Evolutionary conservation across 345 rosid genomes (phyloP), one percentile per base, ranked within the genome.

Genomic region (Eucalyptus dawsonii): DNA sequence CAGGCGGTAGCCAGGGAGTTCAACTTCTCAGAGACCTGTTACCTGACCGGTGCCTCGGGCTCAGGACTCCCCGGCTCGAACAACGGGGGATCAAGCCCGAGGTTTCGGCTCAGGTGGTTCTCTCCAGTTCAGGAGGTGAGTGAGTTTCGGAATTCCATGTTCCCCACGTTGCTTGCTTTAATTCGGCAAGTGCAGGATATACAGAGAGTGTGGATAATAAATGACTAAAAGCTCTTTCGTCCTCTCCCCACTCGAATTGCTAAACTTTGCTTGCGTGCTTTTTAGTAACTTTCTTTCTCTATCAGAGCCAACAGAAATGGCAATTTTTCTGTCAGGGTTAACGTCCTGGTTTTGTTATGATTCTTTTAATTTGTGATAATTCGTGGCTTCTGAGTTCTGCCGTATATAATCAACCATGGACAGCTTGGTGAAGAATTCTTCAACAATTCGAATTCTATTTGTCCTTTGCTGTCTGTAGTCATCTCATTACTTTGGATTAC

Each of bases 71-170:
- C 11, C 12, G 1, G 37, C 37, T 65, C 6, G 11, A 10, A 5
- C 37, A 19, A 67, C 21, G 6, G 24, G 42, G 19, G 80, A 69
- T 69, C 22, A 2, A 69, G 67, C 90, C 93, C 96, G 31, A 92
- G 92, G 85, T 96, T 94, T 76, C 87, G 53, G 34, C 96, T 95
- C 91, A 91, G 98, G 42, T 96, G 98, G 98, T 96, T 95, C 94
- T 91, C 96, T 83, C 94, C 94, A 4, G 92, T 80, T 13, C 53
- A 90, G 45, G 96, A 94, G 96, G 95, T 93, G 40, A 29, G 42
- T 4, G 42, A 69, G 60, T 86, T 50, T 53, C 42, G 54, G 87
- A 21, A 37, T 42, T 17, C 50, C 83, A 27, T 21, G 51, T 60
- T 19, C 34, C 42, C 56, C 11, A 2, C 24, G 62, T 49, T 86